phyloP scores from a whole-genome alignment of 1,284 basidiomycete species.

The Papiliotrema laurentii region DNA sequence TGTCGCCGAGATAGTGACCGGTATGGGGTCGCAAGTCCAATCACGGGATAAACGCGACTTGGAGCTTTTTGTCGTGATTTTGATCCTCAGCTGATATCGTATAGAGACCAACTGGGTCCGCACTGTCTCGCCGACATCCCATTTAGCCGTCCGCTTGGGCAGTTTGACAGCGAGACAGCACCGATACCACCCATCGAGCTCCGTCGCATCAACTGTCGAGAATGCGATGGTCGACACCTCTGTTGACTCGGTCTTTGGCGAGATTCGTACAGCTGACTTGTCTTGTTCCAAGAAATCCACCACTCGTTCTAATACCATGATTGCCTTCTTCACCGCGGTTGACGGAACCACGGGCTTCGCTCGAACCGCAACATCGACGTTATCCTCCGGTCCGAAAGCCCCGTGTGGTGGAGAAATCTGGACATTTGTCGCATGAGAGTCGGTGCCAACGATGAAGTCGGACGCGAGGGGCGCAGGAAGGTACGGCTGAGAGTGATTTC shows the following conservation, averaged over 20 bases:
- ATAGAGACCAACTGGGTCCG: slow-evolving; percentile 23
- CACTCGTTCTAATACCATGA: slow-evolving; percentile 27
- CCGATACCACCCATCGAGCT: slow-evolving; percentile 8
- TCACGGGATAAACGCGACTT: slow-evolving; percentile 16
- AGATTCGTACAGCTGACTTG: background rate
- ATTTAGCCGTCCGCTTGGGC: slow-evolving; percentile 25
- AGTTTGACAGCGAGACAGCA: slow-evolving; percentile 15
- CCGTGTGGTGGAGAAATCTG: slow-evolving; percentile 24
- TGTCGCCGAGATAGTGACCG: slow-evolving; percentile 20
- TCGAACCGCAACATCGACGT: slow-evolving; percentile 20
- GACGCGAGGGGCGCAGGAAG: slow-evolving; percentile 28
- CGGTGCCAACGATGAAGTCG: slow-evolving; percentile 15
- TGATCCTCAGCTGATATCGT: slow-evolving; percentile 26
- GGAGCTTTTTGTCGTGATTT: slow-evolving; percentile 22
- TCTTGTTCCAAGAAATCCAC: slow-evolving; percentile 15
- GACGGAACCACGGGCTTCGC: slow-evolving; percentile 23
- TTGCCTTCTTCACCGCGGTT: slow-evolving; percentile 21
- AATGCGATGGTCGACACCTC: slow-evolving; percentile 5
- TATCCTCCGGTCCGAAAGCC: slow-evolving; percentile 32
- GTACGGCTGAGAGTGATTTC: slow-evolving; percentile 22
- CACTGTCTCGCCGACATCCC: slow-evolving; percentile 37
- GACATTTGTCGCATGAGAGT: slow-evolving; percentile 17
- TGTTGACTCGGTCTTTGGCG: background rate
- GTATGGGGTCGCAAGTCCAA: slow-evolving; percentile 17
- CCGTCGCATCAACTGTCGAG: background rate